These are phyloP conservation scores for Maudiozyma pseudohumilis DNA, from an alignment of 805 yeast species.

Conservation along the genomic window DNA sequence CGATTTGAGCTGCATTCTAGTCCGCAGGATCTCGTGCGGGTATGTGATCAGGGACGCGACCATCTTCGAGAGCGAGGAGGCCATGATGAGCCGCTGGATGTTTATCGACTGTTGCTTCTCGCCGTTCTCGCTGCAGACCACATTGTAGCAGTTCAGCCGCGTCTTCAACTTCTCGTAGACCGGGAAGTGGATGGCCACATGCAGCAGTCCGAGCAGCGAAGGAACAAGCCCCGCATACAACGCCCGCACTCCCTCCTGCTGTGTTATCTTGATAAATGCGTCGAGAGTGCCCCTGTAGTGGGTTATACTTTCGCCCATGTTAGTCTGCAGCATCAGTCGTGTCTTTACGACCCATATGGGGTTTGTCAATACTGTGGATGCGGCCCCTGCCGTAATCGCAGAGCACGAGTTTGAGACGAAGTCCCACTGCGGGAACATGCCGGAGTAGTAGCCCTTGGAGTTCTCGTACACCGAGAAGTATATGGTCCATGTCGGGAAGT, in stretches of 20 bases:
- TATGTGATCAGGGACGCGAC: conserved; percentile 81
- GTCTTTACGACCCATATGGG: conserved; percentile 99
- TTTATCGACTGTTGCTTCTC: conserved; percentile 17
- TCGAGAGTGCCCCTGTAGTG: conserved; percentile 63
- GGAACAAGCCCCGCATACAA: conserved; percentile 88
- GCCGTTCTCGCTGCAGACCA: conserved; percentile 7
- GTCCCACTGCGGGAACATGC: conserved; percentile 29
- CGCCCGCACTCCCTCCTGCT: conserved; percentile 66
- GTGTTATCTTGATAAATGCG: conserved; percentile 72
- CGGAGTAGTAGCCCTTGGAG: conserved; percentile 50
- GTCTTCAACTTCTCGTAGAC: conserved; percentile 73
- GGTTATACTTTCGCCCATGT: conserved; percentile 19
- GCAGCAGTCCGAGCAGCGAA: conserved; percentile 79
- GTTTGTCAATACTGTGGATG: conserved; percentile 75
- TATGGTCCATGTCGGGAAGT: conserved; percentile 96
- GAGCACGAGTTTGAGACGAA: conserved; percentile 35
- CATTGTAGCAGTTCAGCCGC: conserved; percentile 32
- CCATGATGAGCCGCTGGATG: conserved; percentile 41
- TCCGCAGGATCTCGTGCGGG: conserved; percentile 91
- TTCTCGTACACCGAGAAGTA: conserved; percentile 85
- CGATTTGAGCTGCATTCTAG: conserved; percentile 65
- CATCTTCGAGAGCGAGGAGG: conserved; percentile 79
- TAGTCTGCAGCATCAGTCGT: conserved; percentile 77
- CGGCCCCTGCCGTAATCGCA: conserved; percentile 84
- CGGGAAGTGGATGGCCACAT: conserved; percentile 95